Conservation (phyloP, 768 basidiomycete genomes). For the Lyophyllum decastes region DNA sequence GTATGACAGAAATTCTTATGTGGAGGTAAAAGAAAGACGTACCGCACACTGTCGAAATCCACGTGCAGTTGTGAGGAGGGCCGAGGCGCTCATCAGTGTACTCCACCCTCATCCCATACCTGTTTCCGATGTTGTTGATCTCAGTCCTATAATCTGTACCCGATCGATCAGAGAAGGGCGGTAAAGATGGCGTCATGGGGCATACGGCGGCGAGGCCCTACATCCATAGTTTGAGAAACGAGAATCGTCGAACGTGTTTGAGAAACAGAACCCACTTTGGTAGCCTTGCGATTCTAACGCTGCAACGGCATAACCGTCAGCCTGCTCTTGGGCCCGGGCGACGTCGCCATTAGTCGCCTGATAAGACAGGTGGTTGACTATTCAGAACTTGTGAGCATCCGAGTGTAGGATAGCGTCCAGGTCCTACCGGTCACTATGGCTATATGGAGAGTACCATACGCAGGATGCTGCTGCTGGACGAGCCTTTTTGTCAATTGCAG, state of each 20-base stretch:
- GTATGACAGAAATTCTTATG: not conserved
- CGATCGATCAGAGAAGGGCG: not conserved
- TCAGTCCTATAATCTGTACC: conserved; percentile 8
- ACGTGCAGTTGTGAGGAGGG: not conserved
- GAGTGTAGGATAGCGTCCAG: not conserved
- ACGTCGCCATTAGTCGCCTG: not conserved
- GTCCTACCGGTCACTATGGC: not conserved
- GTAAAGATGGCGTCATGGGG: not conserved
- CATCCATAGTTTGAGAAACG: not conserved
- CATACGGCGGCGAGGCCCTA: not conserved
- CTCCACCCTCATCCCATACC: not conserved
- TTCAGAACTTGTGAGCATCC: not conserved
- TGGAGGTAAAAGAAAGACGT: not conserved
- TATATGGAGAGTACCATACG: not conserved
- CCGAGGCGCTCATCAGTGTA: conserved; percentile 1
- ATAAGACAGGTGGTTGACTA: not conserved
- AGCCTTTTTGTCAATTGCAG: not conserved
- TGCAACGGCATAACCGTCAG: not conserved
- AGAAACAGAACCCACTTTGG: not conserved
- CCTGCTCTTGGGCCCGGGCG: conserved; percentile 3
- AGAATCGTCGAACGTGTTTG: not conserved
- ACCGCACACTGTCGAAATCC: conserved; percentile 11
- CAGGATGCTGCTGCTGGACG: not conserved
- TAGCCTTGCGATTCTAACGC: not conserved
- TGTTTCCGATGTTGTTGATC: conserved; percentile 3